Percentiles rank a stretch among this genome's conserved stretches.
Conservation (phyloP, 306 rosid genomes). For the Oemleria cerasiformis region DNA sequence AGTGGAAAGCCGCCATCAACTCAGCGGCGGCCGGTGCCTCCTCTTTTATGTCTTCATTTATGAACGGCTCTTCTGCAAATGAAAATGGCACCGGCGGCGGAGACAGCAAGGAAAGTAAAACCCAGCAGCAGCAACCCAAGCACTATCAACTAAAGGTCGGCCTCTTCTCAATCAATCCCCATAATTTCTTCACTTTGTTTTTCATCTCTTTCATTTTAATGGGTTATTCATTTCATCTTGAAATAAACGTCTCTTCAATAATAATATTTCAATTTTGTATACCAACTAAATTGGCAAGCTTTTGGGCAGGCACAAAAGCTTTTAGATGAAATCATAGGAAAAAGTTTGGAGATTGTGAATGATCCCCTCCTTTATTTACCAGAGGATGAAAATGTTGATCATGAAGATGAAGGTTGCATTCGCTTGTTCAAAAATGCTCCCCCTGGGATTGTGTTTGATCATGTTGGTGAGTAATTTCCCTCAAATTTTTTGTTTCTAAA, state of each 20-base stretch:
- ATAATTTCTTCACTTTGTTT: background rate
- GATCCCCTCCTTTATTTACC: constrained; percentile 29
- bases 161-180: background rate
- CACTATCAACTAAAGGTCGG: constrained; percentile 85
- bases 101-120: constrained; percentile 30
- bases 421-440: constrained; percentile 79
- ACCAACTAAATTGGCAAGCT: background rate
- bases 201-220: background rate
- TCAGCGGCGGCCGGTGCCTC: constrained; percentile 55
- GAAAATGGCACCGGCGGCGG: constrained; percentile 9
- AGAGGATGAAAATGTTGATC: constrained; percentile 37
- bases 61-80: constrained; percentile 32
- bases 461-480: constrained; percentile 40
- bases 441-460: constrained; percentile 72
- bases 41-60: constrained; percentile 39
- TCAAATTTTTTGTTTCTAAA: background rate
- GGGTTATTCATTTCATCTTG: background rate
- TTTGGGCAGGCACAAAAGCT: constrained; percentile 71
- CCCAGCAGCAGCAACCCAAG: constrained; percentile 44
- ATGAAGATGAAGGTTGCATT: constrained; percentile 56
- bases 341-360: constrained; percentile 57
- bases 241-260: background rate
- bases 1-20: constrained; percentile 71
- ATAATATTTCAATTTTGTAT: background rate
- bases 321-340: constrained; percentile 67